Conservation (phyloP, 2,329 filamentous ascomycete genomes). For the Cryphonectria carpinicola region DNA sequence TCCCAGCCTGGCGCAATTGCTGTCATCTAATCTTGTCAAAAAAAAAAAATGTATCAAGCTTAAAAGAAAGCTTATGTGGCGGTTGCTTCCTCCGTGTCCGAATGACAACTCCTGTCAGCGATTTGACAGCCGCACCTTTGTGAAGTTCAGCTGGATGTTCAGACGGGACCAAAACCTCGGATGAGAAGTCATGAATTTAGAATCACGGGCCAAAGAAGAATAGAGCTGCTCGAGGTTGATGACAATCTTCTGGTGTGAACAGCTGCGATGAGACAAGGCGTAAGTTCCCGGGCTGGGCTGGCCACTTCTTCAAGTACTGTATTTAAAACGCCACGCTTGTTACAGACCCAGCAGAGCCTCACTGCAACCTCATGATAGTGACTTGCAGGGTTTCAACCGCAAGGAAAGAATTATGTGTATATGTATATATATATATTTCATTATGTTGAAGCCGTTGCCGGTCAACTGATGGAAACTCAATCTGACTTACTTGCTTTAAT, state of each 20-base stretch:
- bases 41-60: conserved; percentile 9
- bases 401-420: neutral
- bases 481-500: neutral
- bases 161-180: neutral
- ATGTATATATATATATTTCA: no score
- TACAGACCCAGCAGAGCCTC: neutral
- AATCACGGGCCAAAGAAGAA: neutral
- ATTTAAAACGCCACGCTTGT: neutral
- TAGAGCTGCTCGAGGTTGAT: neutral
- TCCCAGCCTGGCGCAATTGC: neutral
- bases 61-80: conserved; percentile 24
- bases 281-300: neutral
- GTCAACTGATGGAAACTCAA: neutral
- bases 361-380: neutral
- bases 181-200: neutral
- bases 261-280: neutral
- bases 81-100: neutral
- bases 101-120: conserved; percentile 3
- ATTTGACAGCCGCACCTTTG: neutral
- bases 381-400: neutral
- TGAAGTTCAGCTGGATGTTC: neutral
- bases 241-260: neutral
- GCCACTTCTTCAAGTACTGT: neutral
- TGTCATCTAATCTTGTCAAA: conserved; percentile 21
- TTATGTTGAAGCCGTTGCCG: neutral